Percentiles rank a stretch among this genome's conserved stretches.
These are phyloP conservation scores for Dendrostoma leiphaemia DNA, from an alignment of 2,329 filamentous ascomycete genomes.

Conservation along the genomic window DNA sequence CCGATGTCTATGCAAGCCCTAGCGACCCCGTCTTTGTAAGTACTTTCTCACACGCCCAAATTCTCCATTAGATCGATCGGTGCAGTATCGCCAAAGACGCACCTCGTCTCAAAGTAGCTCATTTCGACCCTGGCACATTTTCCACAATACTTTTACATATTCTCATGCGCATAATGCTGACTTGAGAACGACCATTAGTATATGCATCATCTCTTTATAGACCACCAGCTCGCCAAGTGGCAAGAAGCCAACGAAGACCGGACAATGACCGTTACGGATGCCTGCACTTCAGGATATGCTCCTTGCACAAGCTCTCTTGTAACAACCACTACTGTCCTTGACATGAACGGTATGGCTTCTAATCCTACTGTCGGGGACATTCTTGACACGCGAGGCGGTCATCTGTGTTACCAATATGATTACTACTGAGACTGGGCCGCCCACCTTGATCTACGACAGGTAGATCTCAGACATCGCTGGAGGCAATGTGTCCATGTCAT, in stretches of 20 bases:
- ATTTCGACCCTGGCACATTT: too few species aligned
- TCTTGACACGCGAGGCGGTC: background rate
- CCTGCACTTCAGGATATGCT: background rate
- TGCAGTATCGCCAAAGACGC: too few species aligned
- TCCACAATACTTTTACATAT: too few species aligned
- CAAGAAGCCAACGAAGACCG: background rate
- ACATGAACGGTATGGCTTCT: constrained; percentile 3
- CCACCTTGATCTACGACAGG: too few species aligned
- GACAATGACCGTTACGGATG: background rate
- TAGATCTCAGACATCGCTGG: too few species aligned
- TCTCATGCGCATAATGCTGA: too few species aligned
- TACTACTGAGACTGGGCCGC: background rate
- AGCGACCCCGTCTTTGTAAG: constrained; percentile 6
- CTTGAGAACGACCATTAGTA: too few species aligned
- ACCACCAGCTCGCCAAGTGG: constrained; percentile 4
- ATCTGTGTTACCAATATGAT: constrained; percentile 7
- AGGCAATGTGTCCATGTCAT: too few species aligned
- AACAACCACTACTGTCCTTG: background rate
- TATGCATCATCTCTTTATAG: constrained; percentile 10
- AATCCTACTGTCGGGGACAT: constrained; percentile 1
- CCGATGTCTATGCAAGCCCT: background rate
- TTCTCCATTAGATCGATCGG: too few species aligned
- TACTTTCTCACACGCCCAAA: too few species aligned
- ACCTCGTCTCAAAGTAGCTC: too few species aligned
- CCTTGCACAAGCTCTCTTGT: constrained; percentile 1